These are phyloP conservation scores for Rhynchosporium graminicola DNA, from an alignment of 2,329 filamentous ascomycete species.

Conservation along the genomic window DNA sequence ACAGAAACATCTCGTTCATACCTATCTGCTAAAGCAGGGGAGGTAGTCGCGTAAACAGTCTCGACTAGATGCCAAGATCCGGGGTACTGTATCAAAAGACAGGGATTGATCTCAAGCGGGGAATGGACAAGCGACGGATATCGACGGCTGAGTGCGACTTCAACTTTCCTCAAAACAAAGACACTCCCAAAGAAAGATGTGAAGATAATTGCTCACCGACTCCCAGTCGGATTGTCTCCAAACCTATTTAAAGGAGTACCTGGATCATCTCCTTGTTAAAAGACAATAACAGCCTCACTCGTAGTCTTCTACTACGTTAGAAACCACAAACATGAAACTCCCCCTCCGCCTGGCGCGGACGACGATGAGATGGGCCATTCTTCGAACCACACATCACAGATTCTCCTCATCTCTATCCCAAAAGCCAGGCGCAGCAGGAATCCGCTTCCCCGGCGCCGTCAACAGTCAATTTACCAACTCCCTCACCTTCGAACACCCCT, in stretches of 20 bases:
- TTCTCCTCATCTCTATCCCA: conserved; percentile 25
- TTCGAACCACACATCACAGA: neutral
- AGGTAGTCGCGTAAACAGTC: too few relatives aligned
- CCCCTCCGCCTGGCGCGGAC: conserved; percentile 13
- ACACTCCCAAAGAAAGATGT: neutral
- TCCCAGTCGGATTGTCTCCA: neutral
- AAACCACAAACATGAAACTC: conserved; percentile 17
- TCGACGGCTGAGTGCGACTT: conserved; percentile 6
- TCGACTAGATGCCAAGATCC: neutral
- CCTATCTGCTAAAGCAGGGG: too few relatives aligned
- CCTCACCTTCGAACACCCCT: conserved; percentile 75
- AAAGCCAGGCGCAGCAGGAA: conserved; percentile 27
- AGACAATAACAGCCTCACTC: neutral
- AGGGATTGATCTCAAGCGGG: neutral
- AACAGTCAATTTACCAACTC: conserved; percentile 88
- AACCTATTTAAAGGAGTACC: too few relatives aligned
- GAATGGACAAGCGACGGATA: neutral
- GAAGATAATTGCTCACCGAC: conserved; percentile 14
- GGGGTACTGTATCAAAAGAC: neutral
- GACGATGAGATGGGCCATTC: conserved; percentile 2
- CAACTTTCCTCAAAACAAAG: neutral
- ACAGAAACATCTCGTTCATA: too few relatives aligned
- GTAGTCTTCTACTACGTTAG: neutral
- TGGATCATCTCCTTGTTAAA: neutral
- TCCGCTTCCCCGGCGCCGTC: conserved; percentile 82